Base-by-base conservation (phyloP, 306 rosid species). In the Luffa aegyptiaca region DNA sequence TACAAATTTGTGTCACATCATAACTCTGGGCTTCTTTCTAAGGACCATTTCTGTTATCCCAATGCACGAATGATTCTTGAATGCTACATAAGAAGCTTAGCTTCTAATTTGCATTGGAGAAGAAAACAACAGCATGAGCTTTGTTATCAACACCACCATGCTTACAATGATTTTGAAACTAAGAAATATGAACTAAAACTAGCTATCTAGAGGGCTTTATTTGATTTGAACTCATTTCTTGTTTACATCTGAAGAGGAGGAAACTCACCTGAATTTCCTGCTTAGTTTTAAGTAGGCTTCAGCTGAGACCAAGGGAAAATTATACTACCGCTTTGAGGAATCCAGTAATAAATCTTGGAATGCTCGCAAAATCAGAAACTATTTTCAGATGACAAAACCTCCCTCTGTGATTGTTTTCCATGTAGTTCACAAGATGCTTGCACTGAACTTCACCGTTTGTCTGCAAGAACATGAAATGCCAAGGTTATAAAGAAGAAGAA, bases 361-460 rank as follows among this genome's bases (percentile, higher is more conserved):
- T 86, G 41, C 92, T 92, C 16, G 92, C 88, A 82, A 90, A 88
- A 85, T 95, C 97, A 10, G 94, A 62, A 74, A 83, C 87, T 8
- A 91, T 81, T 39, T 87, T 89, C 81, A 89, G 69, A 80, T 83
- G 77, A 68, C 84, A 81, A 75, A 95, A 91, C 83, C 88, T 84
- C 76, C 81, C 86, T 81, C 83, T 82, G 62, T 53, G 84, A 51
- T 81, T 57, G 41, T 82, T 88, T 90, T 84, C 86, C 89, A 95
- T 81, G 86, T 89, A 88, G 69, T 90, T 85, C 26, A 85, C 88
- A 33, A 93, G 94, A 82, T 78, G 79, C 81, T 80, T 85, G 85
- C 97, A 90, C 78, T 93, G 99, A 85, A 80, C 74, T 88, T 95
- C 91, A 3, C 97, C 99, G 78, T 95, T 91, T 51, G 97, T 93